Percentiles rank a stretch among this genome's conserved stretches.
Evolutionary conservation across 163 green algal species (phyloP).

Genomic region (Chlamydomonas reinhardtii): DNA sequence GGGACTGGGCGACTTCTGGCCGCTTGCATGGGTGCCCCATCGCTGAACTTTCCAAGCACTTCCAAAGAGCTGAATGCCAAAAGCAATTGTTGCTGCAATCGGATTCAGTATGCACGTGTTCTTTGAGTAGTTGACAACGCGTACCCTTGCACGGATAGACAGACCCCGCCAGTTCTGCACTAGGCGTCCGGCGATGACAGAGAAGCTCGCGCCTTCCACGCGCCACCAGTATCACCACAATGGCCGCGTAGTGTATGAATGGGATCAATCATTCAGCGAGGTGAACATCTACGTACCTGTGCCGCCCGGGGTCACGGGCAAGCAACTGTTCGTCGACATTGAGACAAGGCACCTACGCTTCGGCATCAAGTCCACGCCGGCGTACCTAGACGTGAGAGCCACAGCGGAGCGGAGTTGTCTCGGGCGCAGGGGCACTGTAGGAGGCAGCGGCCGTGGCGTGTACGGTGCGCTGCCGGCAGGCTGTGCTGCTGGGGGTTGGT

Average conservation of each 20-base stretch:
- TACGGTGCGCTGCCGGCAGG: no score
- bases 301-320: conserved; percentile 78
- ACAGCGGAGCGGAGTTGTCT: no score
- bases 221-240: conserved; percentile 69
- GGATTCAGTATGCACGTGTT: no score
- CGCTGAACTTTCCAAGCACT: no score
- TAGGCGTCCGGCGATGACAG: conserved; percentile 66
- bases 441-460: no score
- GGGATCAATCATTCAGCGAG: conserved; percentile 92
- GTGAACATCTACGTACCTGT: conserved; percentile 80
- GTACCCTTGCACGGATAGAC: no score
- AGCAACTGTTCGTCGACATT: conserved; percentile 85
- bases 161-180: not conserved
- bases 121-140: no score
- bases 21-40: no score
- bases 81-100: no score
- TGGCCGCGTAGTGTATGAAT: conserved; percentile 87
- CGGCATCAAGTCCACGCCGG: conserved; percentile 85
- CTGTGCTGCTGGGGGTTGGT: no score
- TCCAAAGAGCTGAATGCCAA: no score
- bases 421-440: not conserved
- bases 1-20: no score
- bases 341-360: conserved; percentile 63
- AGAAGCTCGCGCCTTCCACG: conserved; percentile 69
- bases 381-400: conserved; percentile 86